These are phyloP conservation scores for Cyclotella distinguenda DNA, from an alignment of 108 stramenopile species.

Conservation along the genomic window DNA sequence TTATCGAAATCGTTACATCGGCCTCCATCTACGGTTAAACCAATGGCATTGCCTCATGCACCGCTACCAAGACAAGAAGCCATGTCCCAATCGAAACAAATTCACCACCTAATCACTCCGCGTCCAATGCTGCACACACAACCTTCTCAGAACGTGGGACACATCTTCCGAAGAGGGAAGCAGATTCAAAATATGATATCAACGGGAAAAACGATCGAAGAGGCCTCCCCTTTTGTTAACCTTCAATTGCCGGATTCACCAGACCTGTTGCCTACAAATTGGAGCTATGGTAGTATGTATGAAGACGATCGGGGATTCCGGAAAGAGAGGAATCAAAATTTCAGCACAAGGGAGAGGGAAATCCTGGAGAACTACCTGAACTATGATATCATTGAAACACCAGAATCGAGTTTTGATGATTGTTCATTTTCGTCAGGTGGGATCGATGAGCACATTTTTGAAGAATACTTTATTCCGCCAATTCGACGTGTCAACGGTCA, in stretches of 20 bases:
- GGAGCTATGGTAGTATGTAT: neutral
- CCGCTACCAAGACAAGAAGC: no score
- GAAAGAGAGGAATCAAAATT: neutral
- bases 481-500: neutral
- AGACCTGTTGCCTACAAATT: constrained; percentile 1
- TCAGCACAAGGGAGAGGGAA: neutral
- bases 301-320: neutral
- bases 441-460: constrained; percentile 20
- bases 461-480: constrained; percentile 1
- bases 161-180: constrained; percentile 28
- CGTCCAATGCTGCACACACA: no score
- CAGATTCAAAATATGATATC: neutral
- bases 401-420: constrained; percentile 12
- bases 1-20: no score
- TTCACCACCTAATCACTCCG: neutral
- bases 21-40: no score
- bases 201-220: neutral
- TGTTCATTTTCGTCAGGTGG: neutral
- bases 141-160: constrained; percentile 9
- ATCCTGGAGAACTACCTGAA: constrained; percentile 15
- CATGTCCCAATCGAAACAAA: no score
- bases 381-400: constrained; percentile 11
- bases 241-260: neutral
- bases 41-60: no score
- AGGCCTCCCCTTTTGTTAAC: neutral